Evolutionary conservation across 257 asterid genomes (phyloP).

Genomic region (Lithospermum erythrorhizon): DNA sequence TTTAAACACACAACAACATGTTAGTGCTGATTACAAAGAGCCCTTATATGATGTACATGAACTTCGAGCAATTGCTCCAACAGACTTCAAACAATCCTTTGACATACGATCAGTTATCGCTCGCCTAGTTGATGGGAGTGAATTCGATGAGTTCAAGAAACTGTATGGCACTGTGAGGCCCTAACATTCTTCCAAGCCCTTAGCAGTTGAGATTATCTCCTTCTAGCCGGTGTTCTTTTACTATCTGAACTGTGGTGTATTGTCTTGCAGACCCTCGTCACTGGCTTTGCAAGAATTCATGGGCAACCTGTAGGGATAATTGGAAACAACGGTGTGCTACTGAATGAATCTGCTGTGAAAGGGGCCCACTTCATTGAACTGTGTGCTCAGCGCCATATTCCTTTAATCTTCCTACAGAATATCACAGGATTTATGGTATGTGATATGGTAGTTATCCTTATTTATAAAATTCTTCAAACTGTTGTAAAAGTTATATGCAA

Average conservation of each 20-base stretch:
- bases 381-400: slow-evolving; percentile 84
- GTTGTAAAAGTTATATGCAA: background rate
- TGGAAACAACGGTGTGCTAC: slow-evolving; percentile 86
- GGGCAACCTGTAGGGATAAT: slow-evolving; percentile 95
- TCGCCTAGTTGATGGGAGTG: slow-evolving; percentile 89
- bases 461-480: background rate
- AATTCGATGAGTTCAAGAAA: slow-evolving; percentile 98
- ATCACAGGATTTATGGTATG: slow-evolving; percentile 93
- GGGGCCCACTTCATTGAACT: slow-evolving; percentile 95
- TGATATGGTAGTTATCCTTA: slow-evolving; percentile 2
- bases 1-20: slow-evolving; percentile 24
- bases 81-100: slow-evolving; percentile 80
- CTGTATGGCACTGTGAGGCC: slow-evolving; percentile 94
- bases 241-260: slow-evolving; percentile 8
- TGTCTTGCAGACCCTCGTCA: slow-evolving; percentile 69
- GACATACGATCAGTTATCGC: slow-evolving; percentile 79
- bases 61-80: slow-evolving; percentile 86
- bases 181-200: slow-evolving; percentile 11
- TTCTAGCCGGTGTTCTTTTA: background rate
- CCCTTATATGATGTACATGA: slow-evolving; percentile 70
- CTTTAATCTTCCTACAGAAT: slow-evolving; percentile 89
- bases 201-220: background rate
- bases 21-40: slow-evolving; percentile 48
- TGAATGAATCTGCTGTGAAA: slow-evolving; percentile 93
- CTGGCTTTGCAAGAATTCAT: slow-evolving; percentile 82